A percentile compares a stretch with the other conserved stretches of the same genome.
phyloP scores from a whole-genome alignment of 768 basidiomycete species.

The Kwoniella botswanensis region DNA sequence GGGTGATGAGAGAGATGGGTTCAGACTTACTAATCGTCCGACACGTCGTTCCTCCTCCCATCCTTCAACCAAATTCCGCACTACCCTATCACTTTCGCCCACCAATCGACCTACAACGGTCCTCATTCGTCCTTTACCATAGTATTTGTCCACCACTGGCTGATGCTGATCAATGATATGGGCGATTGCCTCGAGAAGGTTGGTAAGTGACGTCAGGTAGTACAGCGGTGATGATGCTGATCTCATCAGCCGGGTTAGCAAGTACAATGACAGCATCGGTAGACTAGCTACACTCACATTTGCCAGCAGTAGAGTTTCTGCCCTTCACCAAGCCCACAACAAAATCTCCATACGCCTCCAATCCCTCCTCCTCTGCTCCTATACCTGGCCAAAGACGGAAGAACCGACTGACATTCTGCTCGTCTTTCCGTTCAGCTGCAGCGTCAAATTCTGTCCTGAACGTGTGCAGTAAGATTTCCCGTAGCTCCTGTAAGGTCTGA shows the following conservation, averaged over 20 bases:
- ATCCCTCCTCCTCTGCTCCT: slow-evolving; percentile 87
- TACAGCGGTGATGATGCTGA: slow-evolving; percentile 89
- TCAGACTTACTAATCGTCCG: slow-evolving; percentile 62
- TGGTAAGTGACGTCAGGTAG: slow-evolving; percentile 85
- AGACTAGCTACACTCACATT: slow-evolving; percentile 65
- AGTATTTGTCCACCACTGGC: slow-evolving; percentile 97
- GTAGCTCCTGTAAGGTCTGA: slow-evolving; percentile 76
- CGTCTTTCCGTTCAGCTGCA: slow-evolving; percentile 80
- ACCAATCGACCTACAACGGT: slow-evolving; percentile 73
- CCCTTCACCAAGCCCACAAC: slow-evolving; percentile 87
- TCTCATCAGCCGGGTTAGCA: background rate
- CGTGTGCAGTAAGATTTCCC: slow-evolving; percentile 73
- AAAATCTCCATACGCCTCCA: slow-evolving; percentile 89
- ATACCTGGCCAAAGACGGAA: slow-evolving; percentile 97
- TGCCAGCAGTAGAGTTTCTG: slow-evolving; percentile 75
- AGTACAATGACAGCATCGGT: background rate
- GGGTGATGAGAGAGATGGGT: background rate
- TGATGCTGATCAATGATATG: slow-evolving; percentile 98
- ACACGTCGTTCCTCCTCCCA: slow-evolving; percentile 93
- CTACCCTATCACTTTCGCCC: slow-evolving; percentile 84
- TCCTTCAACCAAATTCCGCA: slow-evolving; percentile 71
- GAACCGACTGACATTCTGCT: slow-evolving; percentile 84
- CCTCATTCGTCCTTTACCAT: slow-evolving; percentile 85
- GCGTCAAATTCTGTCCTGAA: slow-evolving; percentile 81
- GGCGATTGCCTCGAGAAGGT: slow-evolving; percentile 92